Conservation (phyloP, 805 yeast genomes). For the Yueomyces sp. region DNA sequence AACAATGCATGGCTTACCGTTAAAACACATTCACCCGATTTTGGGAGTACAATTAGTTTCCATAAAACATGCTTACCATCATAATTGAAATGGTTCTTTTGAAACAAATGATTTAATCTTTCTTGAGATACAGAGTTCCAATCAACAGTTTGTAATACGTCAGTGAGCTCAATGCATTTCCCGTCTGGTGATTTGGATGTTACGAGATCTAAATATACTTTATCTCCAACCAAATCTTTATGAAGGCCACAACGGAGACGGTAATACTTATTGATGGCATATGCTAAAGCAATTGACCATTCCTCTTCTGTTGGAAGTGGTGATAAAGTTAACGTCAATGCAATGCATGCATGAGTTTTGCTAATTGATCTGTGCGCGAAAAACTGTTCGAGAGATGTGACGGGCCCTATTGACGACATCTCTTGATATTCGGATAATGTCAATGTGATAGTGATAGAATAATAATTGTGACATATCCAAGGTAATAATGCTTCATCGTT, state of each 20-base stretch:
- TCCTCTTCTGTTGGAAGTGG: background rate
- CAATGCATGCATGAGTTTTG: background rate
- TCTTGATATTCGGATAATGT: no score
- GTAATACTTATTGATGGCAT: background rate
- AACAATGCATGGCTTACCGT: conserved; percentile 3
- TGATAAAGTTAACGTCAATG: background rate
- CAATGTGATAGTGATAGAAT: no score
- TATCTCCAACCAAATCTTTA: background rate
- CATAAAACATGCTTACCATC: conserved; percentile 6
- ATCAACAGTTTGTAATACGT: conserved; percentile 5
- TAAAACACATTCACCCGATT: background rate
- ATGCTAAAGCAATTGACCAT: background rate
- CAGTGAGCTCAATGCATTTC: conserved; percentile 2
- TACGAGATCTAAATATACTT: background rate
- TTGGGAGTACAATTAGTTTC: conserved; percentile 3
- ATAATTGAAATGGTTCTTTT: conserved; percentile 4
- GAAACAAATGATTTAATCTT: conserved; percentile 6
- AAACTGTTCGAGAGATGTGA: background rate
- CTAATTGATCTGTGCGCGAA: background rate
- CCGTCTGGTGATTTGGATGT: background rate
- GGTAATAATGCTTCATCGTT: no score
- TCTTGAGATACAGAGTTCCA: conserved; percentile 3
- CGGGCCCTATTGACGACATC: background rate
- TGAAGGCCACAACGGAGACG: background rate
- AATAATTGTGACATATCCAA: no score